Evolutionary conservation across 441 rosid species (phyloP), one percentile per base, ranked within the genome.

Genomic region (Croton setiger): DNA sequence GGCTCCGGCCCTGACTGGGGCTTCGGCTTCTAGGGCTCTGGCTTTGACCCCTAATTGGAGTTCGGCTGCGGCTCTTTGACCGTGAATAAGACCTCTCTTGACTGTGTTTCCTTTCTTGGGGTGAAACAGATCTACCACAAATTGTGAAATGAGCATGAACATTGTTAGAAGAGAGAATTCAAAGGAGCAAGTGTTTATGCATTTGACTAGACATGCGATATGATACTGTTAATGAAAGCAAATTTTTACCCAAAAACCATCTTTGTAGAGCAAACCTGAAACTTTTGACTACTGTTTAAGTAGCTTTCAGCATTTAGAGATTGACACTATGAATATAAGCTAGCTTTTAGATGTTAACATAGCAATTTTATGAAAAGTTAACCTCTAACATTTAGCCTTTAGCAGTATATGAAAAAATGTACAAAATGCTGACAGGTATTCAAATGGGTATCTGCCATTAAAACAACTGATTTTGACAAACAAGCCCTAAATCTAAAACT

Each of bases 41-140:
- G 74, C 79, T 84, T 67, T 72, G 77, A 43, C 20, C 67, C 66
- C 81, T 62, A 20, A 13, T 67, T n/a, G 84, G 90, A 77, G 88
- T 84, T 79, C 57, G 84, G 73, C 93, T 87, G 63, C 76, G 88
- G 81, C 90, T 85, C 76, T 93, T 83, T 43, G 93, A 89, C 11
- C 80, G 88, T 13, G 96, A 93, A 75, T 81, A 84, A 60, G 93
- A 83, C 81, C 90, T 79, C 81, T 80, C 92, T 72, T 75, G 81
- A 72, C 80, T 84, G n/a, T 83, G 74, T 73, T 82, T 83, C 62
- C 74, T 81, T 74, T 78, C 96, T 68, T 81, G 84, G n/a, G 96
- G 96, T 31, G 98, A 85, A 58, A 79, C 70, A 51, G 98, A 89
- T 78, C 98, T 94, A 80, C 74, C 1, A 60, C 72, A 65, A 11